Base-by-base conservation (phyloP, 2,329 filamentous ascomycete species). In the Catunica adiposa region DNA sequence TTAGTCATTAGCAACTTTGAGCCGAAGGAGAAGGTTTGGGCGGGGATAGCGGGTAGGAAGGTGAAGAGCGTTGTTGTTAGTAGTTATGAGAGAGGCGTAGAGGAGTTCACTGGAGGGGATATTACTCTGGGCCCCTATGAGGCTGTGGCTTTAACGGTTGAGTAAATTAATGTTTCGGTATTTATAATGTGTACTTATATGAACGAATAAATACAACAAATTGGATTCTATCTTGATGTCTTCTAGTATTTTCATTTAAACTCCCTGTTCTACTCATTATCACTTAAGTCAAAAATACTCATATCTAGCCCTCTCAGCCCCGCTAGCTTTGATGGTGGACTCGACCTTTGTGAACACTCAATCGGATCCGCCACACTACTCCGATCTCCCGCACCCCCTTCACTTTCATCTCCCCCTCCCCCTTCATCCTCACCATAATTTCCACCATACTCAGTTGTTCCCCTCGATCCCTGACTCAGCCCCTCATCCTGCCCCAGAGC, bases 401-500 rank as follows among this genome's bases (percentile, higher is more conserved):
- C 11, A 46, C 48, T 3, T 58, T 25, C n/a, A 26, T 44, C 6
- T 55, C 52, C 9, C 34, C 47, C 17, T 55, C 42, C 56, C n/a
- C 51, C 22, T 14, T 42, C 54, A n/a, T n/a, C n/a, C n/a, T n/a
- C n/a, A n/a, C n/a, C n/a, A n/a, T n/a, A n/a, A n/a, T n/a, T n/a
- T n/a, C n/a, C n/a, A n/a, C n/a, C n/a, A n/a, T n/a, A n/a, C 51
- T 1, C 42, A 31, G 3, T 58, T 46, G 1, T 55, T 38, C 8
- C 46, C 53, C 4, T 57, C 31, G 8, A 34, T 44, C 4, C 54
- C 51, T 6, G 23, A 40, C 17, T 55, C 42, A 56, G 11, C 51
- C 22, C 14, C 44, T 53, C 54, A 38, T 84, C 82, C 59, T 83
- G 80, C 61, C 88, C 76, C 54, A 90, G 63, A 60, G 86, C 69